Evolutionary conservation across 192 early-diverging fungal species (phyloP), one percentile per base, ranked within the genome.

Genomic region (Backusella mclennaniae): DNA sequence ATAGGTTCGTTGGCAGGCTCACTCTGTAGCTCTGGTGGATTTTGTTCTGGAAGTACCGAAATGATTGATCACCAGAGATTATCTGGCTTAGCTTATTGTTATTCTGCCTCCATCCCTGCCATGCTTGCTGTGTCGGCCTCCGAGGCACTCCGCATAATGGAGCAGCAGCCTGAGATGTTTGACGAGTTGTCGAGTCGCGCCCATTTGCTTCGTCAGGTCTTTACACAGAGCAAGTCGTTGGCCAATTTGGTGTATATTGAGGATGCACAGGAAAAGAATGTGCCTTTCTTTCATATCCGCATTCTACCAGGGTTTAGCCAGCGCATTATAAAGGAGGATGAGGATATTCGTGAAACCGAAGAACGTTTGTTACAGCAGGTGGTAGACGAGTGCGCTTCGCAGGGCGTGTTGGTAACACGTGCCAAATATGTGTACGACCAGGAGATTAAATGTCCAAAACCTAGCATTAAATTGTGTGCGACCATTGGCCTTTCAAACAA

Each of bases 51-150:
- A 35, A 87, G 89, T 73, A 89, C 88, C 78, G 95, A 96, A 72
- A 90, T 98, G 66, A 84, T 96, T 29, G 96, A 98, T 79, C 95
- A 99, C 82, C 91, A 97, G 85, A 89, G 95, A 44, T 89, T 99
- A 23, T 95, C 95, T 31, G 96, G 96, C 9, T 85, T 87, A 38
- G 94, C 93, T 6, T 99, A 98, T 83, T 93, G 92, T 73, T 99
- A 93, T 83, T 98, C 96, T 59, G 97, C 97, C 0, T 94, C 96
- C 11, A 89, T 99, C 42, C 97, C 97, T 29, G 95, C 96, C 29
- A 94, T 97, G 84, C 88, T 99, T 4, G 89, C 96, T 23, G 95
- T 96, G 35, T 89, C 93, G 36, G 94, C 95, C n/a, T 86, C 92
- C 3, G 95, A 97, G 79, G 95, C 93, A 6, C 85, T 99, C 75